Conservation (phyloP, 2,329 filamentous ascomycete species). For the Ophiosphaerella korrae region DNA sequence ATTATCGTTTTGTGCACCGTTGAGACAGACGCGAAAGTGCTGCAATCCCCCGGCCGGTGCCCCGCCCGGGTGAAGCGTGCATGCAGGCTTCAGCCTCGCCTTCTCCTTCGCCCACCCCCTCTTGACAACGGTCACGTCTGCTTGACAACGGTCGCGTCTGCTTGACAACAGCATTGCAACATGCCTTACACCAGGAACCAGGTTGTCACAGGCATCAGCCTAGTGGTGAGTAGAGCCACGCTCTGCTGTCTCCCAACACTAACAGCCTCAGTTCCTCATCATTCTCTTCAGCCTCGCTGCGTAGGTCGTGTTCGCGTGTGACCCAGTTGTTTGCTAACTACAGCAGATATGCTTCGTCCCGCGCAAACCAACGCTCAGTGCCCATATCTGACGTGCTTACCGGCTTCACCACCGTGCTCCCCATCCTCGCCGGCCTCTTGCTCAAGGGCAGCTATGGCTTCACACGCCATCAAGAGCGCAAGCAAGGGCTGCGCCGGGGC, state of each 20-base stretch:
- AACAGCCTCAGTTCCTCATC: conserved; percentile 47
- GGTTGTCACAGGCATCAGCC: conserved; percentile 46
- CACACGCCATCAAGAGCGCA: conserved; percentile 39
- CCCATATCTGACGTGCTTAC: conserved; percentile 50
- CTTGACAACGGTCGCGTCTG: not conserved
- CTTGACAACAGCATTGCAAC: not conserved
- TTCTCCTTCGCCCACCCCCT: not conserved
- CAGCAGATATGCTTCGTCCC: conserved; percentile 37
- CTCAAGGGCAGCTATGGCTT: conserved; percentile 48
- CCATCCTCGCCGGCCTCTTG: conserved; percentile 50
- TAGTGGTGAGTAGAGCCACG: conserved; percentile 33
- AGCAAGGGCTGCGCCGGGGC: conserved; percentile 35
- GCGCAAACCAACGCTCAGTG: conserved; percentile 43
- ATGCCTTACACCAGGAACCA: conserved; percentile 48
- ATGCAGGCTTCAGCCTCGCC: not conserved
- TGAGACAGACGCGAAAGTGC: too few relatives aligned
- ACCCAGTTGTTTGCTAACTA: conserved; percentile 11
- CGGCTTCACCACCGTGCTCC: conserved; percentile 50
- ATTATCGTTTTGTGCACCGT: not conserved
- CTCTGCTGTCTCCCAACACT: not conserved
- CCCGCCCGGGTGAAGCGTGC: too few relatives aligned
- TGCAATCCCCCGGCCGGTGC: too few relatives aligned
- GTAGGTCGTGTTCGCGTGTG: conserved; percentile 17
- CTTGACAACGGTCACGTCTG: not conserved
- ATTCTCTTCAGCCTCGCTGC: conserved; percentile 48